These are phyloP conservation scores for Basidiobolus meristosporus DNA, from an alignment of 371 early-diverging fungal genomes.

Conservation along the genomic window DNA sequence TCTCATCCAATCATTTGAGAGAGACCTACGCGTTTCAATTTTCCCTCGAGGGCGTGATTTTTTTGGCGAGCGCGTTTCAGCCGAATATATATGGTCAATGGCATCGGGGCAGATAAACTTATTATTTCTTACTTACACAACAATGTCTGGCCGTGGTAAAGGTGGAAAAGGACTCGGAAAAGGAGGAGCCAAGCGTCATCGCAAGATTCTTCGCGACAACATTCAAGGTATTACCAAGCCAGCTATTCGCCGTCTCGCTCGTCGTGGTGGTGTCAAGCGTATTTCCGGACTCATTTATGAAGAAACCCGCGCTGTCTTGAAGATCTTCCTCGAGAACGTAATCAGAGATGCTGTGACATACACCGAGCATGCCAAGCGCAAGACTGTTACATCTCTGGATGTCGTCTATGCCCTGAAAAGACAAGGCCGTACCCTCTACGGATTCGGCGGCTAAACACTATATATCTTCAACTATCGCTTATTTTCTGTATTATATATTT, in stretches of 20 bases:
- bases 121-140: no score
- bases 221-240: constrained; percentile 99
- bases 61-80: no score
- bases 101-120: no score
- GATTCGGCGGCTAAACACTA: constrained; percentile 15
- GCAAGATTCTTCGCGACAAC: constrained; percentile 97
- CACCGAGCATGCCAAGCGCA: constrained; percentile 99
- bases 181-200: constrained; percentile 97
- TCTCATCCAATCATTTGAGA: no score
- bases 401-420: constrained; percentile 13
- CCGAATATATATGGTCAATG: no score
- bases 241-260: constrained; percentile 99
- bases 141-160: constrained; percentile 36
- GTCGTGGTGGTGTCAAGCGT: constrained; percentile 99
- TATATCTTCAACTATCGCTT: neutral
- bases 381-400: constrained; percentile 93
- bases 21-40: no score
- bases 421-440: constrained; percentile 88
- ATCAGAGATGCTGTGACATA: constrained; percentile 97
- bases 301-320: constrained; percentile 94
- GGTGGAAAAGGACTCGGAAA: constrained; percentile 97
- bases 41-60: no score
- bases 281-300: constrained; percentile 98
- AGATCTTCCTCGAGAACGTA: constrained; percentile 95
- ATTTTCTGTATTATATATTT: neutral